Evolutionary conservation across 768 basidiomycete genomes (phyloP), one percentile per base, ranked within the genome.

Genomic region (Phylloporus scabripes): DNA sequence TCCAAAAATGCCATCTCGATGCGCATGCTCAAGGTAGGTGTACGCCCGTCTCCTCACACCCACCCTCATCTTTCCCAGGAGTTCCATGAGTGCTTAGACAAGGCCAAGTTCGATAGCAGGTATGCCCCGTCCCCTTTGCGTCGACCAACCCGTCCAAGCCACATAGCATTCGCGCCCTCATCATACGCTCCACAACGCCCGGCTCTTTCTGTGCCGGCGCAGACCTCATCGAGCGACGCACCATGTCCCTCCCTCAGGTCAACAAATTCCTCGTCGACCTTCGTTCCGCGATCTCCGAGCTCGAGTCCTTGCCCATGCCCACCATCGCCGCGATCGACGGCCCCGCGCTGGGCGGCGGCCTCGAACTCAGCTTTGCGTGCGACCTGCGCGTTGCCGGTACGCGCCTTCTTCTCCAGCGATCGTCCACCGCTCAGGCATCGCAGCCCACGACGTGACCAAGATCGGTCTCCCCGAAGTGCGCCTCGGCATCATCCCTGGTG

Each of bases 291-390:
- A 67, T 97, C 34, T 74, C 77, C 24, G 79, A 79, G 59, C 77
- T 97, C n/a, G 92, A 93, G 68, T 72, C 75, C 34, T 71, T 95
- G 29, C 85, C 87, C 5, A 79, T 94, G 72, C 93, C 93, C 4
- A 94, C 91, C 14, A 87, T 96, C 48, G 87, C 87, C 31, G 91
- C 92, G 5, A 87, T 97, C 36, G 93, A 96, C 62, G 93, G 93
- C 0, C 90, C 89, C 17, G 93, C 93, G 8, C 74, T 97, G 0
- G 93, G 93, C 9, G 93, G 93, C n/a, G 93, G 93, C 2, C 74
- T 93, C 24, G 93, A 97, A 66, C 67, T 96, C 50, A 77, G 85
- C 50, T 75, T 97, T 46, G 86, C 90, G 2, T 95, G 92, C 68
- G 93, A 97, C 72, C 67, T 97, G 60, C 80, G 93, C 29, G 83